Conservation (phyloP, 2,329 filamentous ascomycete species). For the Westerdykella sp. region DNA sequence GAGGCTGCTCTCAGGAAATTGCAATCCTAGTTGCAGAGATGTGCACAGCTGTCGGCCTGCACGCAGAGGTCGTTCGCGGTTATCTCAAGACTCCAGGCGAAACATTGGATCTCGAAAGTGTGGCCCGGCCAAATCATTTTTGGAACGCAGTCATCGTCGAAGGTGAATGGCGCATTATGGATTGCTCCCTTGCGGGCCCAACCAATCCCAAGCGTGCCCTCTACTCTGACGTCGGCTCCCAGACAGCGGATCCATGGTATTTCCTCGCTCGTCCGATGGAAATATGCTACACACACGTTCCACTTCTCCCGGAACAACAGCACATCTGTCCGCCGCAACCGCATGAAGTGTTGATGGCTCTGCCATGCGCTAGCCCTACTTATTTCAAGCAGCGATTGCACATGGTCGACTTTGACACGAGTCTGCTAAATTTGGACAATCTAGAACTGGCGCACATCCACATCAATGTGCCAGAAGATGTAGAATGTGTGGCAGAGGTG, state of each 20-base stretch:
- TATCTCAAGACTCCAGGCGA: constrained; percentile 91
- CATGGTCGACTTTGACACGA: constrained; percentile 87
- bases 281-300: constrained; percentile 92
- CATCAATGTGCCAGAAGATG: constrained; percentile 78
- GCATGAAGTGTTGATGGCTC: constrained; percentile 75
- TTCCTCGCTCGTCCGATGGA: constrained; percentile 87
- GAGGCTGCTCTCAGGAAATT: constrained; percentile 84
- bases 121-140: constrained; percentile 90
- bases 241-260: constrained; percentile 79
- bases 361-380: constrained; percentile 78
- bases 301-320: constrained; percentile 79
- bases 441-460: constrained; percentile 90
- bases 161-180: constrained; percentile 92
- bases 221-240: constrained; percentile 67
- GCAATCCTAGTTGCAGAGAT: constrained; percentile 85
- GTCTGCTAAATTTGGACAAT: constrained; percentile 75
- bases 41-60: constrained; percentile 82
- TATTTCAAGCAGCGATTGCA: constrained; percentile 79
- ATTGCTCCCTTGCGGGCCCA: constrained; percentile 84
- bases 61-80: constrained; percentile 79
- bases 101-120: constrained; percentile 61
- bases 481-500: constrained; percentile 88
- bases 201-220: constrained; percentile 74
- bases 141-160: constrained; percentile 95
- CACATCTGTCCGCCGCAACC: constrained; percentile 86